These are phyloP conservation scores for Mucor circinelloides DNA, from an alignment of 371 early-diverging fungal species.

Conservation along the genomic window DNA sequence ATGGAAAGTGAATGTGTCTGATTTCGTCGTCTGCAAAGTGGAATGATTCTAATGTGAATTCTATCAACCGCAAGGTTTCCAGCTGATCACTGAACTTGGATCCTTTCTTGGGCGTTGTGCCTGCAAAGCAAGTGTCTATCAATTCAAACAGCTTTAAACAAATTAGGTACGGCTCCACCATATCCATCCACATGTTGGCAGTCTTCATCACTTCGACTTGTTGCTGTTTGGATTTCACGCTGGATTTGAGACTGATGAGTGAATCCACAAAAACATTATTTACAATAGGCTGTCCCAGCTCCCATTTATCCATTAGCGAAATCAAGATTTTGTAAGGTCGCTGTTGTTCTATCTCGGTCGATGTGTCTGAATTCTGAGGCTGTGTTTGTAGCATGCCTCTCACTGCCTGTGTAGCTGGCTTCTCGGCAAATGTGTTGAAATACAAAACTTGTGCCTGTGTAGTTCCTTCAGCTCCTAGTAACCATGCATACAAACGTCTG, in stretches of 20 bases:
- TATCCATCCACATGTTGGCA: constrained; percentile 87
- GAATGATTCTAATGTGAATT: constrained; percentile 70
- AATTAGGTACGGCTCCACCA: constrained; percentile 81
- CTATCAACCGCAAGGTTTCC: constrained; percentile 58
- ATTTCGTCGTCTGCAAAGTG: constrained; percentile 82
- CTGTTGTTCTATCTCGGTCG: constrained; percentile 57
- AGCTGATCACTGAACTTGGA: neutral
- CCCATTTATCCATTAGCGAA: constrained; percentile 85
- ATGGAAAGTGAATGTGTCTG: constrained; percentile 76
- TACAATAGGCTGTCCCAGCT: constrained; percentile 79
- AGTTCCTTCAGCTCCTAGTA: constrained; percentile 57
- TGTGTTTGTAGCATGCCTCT: constrained; percentile 57
- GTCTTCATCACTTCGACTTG: constrained; percentile 66
- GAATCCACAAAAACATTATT: constrained; percentile 75
- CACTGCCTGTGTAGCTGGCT: constrained; percentile 51
- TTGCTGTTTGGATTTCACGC: constrained; percentile 27
- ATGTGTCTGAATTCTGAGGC: neutral
- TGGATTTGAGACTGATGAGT: constrained; percentile 58
- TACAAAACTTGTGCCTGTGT: constrained; percentile 40
- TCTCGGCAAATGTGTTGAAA: constrained; percentile 41
- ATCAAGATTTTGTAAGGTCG: constrained; percentile 81
- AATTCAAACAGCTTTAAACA: constrained; percentile 75
- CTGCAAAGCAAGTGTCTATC: constrained; percentile 50
- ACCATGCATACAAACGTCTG: constrained; percentile 88
- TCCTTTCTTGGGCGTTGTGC: neutral